Base-by-base conservation (phyloP, 2,329 filamentous ascomycete genomes). In the Paecilomyces dactylethromorphus region DNA sequence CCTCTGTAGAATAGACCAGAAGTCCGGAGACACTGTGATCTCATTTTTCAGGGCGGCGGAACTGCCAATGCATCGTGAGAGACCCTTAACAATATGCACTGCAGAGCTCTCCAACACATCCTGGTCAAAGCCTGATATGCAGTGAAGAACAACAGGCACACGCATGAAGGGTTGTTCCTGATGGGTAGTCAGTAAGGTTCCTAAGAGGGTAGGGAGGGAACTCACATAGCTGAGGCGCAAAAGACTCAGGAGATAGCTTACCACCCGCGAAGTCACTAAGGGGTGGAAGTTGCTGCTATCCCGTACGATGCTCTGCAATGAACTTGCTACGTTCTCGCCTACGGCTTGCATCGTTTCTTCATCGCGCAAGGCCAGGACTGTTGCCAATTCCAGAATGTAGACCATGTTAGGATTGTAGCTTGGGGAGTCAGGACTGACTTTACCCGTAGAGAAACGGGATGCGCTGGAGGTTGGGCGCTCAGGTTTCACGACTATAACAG, bases 11-110 rank as follows among this genome's bases (percentile, higher is more conserved):
- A 97, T 90, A 4, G 89, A 88, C 94, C 94, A 99, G 74, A 99
- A 97, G 70, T 99, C 94, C 0, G 94, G 94, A 18, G 93, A 97
- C 13, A 91, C 93, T 76, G 96, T 95, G 65, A 97, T 90, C 76
- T 97, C 93, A 65, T 90, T 96, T 59, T 91, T 87, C 29, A 99
- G 79, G 12, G 89, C 86, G 26, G 87, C 87, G 0, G 91, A 86
- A 60, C 89, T 85, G 56, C 88, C 86, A 64, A 96, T 90, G 67
- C 92, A 97, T 52, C 87, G 81, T 52, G 87, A 84, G 26, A 99
- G 79, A 0, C 93, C 93, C 66, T 89, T 87, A 18, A 96, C 79
- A 0, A 95, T 85, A 3, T 91, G 84, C 32, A 86, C 80, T 0
- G 92, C 88, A 15, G 90, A 88, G 71, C 89, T 89, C 56, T 88